A percentile compares a stretch with the other conserved stretches of the same genome.
Conservation (phyloP, 2,329 filamentous ascomycete genomes). For the Fusarium sambucinum region DNA sequence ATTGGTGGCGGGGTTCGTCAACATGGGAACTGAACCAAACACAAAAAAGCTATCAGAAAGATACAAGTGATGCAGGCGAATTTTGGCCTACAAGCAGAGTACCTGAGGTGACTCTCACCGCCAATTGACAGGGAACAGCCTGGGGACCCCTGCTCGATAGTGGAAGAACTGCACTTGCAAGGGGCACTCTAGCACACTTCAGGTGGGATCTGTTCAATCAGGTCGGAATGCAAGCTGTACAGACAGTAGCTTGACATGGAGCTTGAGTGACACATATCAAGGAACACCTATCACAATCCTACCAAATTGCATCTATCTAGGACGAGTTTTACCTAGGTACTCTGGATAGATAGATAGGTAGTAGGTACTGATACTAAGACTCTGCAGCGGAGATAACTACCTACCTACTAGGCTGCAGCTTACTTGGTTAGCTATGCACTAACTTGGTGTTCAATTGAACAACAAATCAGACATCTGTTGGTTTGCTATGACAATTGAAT, state of each 20-base stretch:
- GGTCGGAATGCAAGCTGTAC: constrained; percentile 7
- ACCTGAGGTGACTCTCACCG: constrained; percentile 44
- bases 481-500: not conserved
- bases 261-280: not conserved
- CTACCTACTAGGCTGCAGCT: not conserved
- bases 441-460: not conserved
- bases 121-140: constrained; percentile 46
- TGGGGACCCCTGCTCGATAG: constrained; percentile 33
- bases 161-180: constrained; percentile 40
- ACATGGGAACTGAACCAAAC: constrained; percentile 23
- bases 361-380: not conserved
- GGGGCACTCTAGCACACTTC: constrained; percentile 30
- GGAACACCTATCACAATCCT: not conserved
- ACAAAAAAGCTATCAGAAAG: constrained; percentile 20
- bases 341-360: not conserved
- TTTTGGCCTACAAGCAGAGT: constrained; percentile 22
- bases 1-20: constrained; percentile 48
- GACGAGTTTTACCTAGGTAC: not conserved
- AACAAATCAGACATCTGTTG: not conserved
- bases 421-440: not conserved
- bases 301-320: not conserved
- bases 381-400: not conserved
- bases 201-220: constrained; percentile 29
- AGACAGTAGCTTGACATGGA: not conserved
- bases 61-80: constrained; percentile 29